phyloP scores from a whole-genome alignment of 2,329 filamentous ascomycete species.

The Phialophora macrospora region DNA sequence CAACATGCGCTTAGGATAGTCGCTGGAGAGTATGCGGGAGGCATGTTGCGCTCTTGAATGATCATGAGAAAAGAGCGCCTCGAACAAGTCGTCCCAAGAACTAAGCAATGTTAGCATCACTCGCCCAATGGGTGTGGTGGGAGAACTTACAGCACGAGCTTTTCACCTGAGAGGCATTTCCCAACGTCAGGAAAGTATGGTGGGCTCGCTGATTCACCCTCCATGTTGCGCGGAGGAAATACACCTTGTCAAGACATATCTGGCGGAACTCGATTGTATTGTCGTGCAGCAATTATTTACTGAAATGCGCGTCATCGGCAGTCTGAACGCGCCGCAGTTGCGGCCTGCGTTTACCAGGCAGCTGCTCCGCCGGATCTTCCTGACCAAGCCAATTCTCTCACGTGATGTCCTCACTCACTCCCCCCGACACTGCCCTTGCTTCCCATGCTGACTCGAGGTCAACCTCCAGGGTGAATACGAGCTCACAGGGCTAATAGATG shows the following conservation, averaged over 20 bases:
- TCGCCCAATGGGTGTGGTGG: not conserved
- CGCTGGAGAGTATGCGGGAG: conserved; percentile 26
- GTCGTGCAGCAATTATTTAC: conserved; percentile 1
- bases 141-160: conserved; percentile 28
- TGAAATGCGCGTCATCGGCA: conserved; percentile 21
- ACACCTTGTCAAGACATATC: conserved; percentile 21
- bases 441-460: not conserved
- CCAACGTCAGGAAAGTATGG: conserved; percentile 29
- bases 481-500: no score
- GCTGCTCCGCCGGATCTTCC: conserved; percentile 2
- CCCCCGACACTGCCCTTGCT: not conserved
- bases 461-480: not conserved
- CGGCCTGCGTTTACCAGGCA: not conserved
- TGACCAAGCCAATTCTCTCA: not conserved
- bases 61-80: conserved; percentile 32
- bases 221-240: conserved; percentile 31
- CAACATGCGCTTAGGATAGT: conserved; percentile 30
- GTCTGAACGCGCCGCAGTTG: conserved; percentile 13
- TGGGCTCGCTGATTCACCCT: conserved; percentile 28
- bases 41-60: conserved; percentile 16
- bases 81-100: conserved; percentile 36
- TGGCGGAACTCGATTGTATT: conserved; percentile 2
- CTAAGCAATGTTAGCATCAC: conserved; percentile 26
- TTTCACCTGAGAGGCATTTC: conserved; percentile 43
- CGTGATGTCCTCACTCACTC: not conserved